phyloP scores from a whole-genome alignment of 1,284 basidiomycete genomes.

The Earliella scabrosa region DNA sequence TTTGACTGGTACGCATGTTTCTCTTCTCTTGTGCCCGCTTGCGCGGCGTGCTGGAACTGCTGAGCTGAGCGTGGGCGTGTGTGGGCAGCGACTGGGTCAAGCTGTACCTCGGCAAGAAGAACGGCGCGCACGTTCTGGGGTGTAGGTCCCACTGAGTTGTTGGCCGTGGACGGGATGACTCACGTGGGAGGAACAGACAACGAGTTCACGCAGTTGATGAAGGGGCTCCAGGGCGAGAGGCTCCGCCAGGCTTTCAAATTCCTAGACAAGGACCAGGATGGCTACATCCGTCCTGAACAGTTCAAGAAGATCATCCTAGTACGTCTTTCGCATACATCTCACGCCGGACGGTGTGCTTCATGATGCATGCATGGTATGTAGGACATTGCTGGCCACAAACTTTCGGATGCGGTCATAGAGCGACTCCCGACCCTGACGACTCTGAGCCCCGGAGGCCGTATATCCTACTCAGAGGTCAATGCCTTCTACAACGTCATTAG shows the following conservation, averaged over 20 bases:
- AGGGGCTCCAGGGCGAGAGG: slow-evolving; percentile 94
- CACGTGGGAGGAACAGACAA: slow-evolving; percentile 62
- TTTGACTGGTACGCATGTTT: slow-evolving; percentile 76
- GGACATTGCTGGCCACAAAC: slow-evolving; percentile 95
- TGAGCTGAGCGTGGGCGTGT: slow-evolving; percentile 4
- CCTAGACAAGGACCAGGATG: slow-evolving; percentile 87
- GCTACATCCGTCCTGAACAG: slow-evolving; percentile 90
- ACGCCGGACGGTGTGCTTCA: not conserved
- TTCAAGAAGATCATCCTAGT: slow-evolving; percentile 94
- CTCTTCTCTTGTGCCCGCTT: not conserved
- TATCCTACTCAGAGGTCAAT: slow-evolving; percentile 94
- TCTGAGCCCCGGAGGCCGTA: slow-evolving; percentile 83
- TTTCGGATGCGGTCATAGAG: slow-evolving; percentile 90
- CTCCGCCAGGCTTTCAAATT: slow-evolving; percentile 92
- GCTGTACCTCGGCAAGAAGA: slow-evolving; percentile 90
- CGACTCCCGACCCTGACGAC: slow-evolving; percentile 89
- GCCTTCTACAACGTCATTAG: slow-evolving; percentile 94
- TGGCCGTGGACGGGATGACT: slow-evolving; percentile 10
- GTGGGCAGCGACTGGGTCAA: slow-evolving; percentile 86
- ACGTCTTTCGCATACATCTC: too few species aligned
- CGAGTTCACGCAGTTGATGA: slow-evolving; percentile 97
- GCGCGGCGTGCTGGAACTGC: slow-evolving; percentile 2
- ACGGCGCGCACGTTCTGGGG: slow-evolving; percentile 88
- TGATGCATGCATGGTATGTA: slow-evolving; percentile 31
- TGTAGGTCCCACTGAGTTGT: slow-evolving; percentile 56